Conservation (phyloP, 2,329 filamentous ascomycete genomes). For the Cercospora zeae-maydis region DNA sequence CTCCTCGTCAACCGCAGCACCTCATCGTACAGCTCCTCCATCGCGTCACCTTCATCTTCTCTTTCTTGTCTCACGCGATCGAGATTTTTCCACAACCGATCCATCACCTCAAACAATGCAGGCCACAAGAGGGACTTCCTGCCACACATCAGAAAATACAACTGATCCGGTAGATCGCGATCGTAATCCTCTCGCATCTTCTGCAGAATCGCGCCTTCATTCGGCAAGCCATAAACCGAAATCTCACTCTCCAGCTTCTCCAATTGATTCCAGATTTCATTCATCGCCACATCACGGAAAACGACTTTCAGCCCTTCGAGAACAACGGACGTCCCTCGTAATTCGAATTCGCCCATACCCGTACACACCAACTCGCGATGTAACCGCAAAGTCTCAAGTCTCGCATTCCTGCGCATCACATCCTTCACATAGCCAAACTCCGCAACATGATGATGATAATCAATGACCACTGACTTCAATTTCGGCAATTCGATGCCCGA, state of each 20-base stretch:
- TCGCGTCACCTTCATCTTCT: slow-evolving; percentile 6
- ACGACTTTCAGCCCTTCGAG: neutral
- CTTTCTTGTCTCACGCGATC: slow-evolving; percentile 1
- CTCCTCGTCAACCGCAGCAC: slow-evolving; percentile 5
- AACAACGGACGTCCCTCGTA: slow-evolving; percentile 9
- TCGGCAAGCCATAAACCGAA: slow-evolving; percentile 5
- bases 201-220: slow-evolving; percentile 5
- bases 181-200: slow-evolving; percentile 15
- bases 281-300: neutral
- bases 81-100: slow-evolving; percentile 11
- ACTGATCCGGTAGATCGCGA: slow-evolving; percentile 18
- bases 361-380: slow-evolving; percentile 12
- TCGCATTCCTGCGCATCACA: slow-evolving; percentile 13
- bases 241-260: neutral
- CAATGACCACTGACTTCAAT: slow-evolving; percentile 15
- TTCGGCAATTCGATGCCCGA: slow-evolving; percentile 6
- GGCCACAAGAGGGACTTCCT: slow-evolving; percentile 16
- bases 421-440: slow-evolving; percentile 22
- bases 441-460: slow-evolving; percentile 18
- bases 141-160: slow-evolving; percentile 16
- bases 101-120: slow-evolving; percentile 9
- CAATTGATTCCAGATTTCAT: neutral
- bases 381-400: slow-evolving; percentile 9
- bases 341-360: slow-evolving; percentile 11
- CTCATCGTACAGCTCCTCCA: slow-evolving; percentile 9